Conservation (phyloP, 78 protist species). For the Dictyostelium firmibasis region DNA sequence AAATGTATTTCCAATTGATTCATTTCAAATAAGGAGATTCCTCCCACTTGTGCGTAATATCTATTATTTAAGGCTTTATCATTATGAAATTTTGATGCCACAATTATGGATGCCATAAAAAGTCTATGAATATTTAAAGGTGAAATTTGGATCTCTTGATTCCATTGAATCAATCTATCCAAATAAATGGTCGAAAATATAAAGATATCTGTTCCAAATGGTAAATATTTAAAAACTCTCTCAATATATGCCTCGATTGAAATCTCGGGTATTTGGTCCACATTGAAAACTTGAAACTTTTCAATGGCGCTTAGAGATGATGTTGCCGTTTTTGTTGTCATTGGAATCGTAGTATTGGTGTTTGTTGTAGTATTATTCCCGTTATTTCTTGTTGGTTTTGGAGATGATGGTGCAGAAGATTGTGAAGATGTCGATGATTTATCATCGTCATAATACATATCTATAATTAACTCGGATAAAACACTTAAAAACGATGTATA, state of each 20-base stretch:
- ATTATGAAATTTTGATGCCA: slow-evolving; percentile 42
- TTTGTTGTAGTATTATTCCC: not conserved
- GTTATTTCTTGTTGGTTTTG: not conserved
- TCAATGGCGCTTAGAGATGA: not conserved
- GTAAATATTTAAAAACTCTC: slow-evolving; percentile 41
- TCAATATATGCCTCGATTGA: slow-evolving; percentile 24
- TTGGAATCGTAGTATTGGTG: no score
- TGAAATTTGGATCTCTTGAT: slow-evolving; percentile 3
- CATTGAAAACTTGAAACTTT: not conserved
- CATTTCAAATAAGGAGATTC: slow-evolving; percentile 24
- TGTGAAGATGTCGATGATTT: not conserved
- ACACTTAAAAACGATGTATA: slow-evolving; percentile 2
- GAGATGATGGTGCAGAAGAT: not conserved
- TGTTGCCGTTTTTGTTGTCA: not conserved
- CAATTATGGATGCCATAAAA: slow-evolving; percentile 17
- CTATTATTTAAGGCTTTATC: slow-evolving; percentile 33
- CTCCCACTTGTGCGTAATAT: slow-evolving; percentile 69
- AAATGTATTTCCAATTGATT: slow-evolving; percentile 32
- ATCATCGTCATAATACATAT: not conserved
- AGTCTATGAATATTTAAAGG: slow-evolving; percentile 46
- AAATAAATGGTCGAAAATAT: slow-evolving; percentile 40
- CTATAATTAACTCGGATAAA: not conserved
- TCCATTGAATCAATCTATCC: slow-evolving; percentile 19
- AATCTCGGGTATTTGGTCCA: not conserved
- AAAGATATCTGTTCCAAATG: slow-evolving; percentile 48